Evolutionary conservation across 1,139 yeast genomes (phyloP), one percentile per base, ranked within the genome.

Genomic region (Hyphopichia buzzinii): DNA sequence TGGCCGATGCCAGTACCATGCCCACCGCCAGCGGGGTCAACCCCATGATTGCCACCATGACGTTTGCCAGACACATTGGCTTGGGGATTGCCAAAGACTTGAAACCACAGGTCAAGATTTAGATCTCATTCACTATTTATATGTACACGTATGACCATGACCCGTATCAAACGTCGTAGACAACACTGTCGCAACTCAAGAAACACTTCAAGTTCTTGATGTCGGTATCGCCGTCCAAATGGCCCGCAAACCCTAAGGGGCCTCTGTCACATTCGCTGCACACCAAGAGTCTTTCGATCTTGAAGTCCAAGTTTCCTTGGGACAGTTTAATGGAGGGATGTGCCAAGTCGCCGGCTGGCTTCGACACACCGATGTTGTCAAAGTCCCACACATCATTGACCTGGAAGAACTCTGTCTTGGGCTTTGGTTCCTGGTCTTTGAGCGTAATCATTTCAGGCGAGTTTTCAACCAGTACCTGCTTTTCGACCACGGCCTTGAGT

Each of bases 241-340:
- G 69, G 4, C 75, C 83, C 21, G 80, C 88, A 61, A 73, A 80
- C 14, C 92, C 92, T 14, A 84, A 49, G 0, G 90, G 90, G 0
- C 92, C 92, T 41, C 71, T 66, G 46, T 83, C 90, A 61, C 92
- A 84, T 44, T 81, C 88, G 8, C 88, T 78, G 51, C 92, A 84
- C 2, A 80, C 69, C 29, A 84, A 57, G 34, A 75, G 64, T 36
- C 84, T 59, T 34, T 70, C 72, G 14, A 80, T 59, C 19, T 62
- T 60, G n/a, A 62, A 52, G 3, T 52, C 42, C 13, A 48, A 43
- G 3, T 37, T 35, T 4, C 34, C 40, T 12, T 45, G 47, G 6
- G 38, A 46, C 34, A 43, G 47, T 32, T 50, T 38, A 29, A 57
- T 47, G 8, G 48, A 46, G 3, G 53, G 54, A 12, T 55, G 42